Conservation (phyloP, 805 yeast genomes). For the Cyberlindnera xylosilytica region DNA sequence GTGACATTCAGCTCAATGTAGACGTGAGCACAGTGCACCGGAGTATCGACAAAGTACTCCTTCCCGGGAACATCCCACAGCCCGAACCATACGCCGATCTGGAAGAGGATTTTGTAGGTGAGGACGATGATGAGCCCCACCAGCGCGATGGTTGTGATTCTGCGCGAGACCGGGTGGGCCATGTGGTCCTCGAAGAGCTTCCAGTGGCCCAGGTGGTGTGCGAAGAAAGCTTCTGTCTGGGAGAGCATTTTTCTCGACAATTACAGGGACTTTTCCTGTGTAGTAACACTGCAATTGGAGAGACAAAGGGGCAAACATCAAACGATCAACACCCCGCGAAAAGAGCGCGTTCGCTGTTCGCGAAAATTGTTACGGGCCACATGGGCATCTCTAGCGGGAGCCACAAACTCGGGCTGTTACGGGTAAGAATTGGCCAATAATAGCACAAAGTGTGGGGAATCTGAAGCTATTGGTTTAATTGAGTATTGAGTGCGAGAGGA, state of each 20-base stretch:
- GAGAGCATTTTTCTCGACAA: not conserved
- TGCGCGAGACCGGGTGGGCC: slow-evolving; percentile 20
- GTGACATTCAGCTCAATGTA: slow-evolving; percentile 31
- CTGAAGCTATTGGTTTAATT: too few species aligned
- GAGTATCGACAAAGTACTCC: slow-evolving; percentile 66
- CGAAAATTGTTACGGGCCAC: too few species aligned
- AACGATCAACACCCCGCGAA: too few species aligned
- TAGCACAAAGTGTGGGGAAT: too few species aligned
- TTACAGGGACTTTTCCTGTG: too few species aligned
- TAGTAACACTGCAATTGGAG: too few species aligned
- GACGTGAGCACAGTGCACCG: slow-evolving; percentile 77
- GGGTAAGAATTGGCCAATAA: too few species aligned
- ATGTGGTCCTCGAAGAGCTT: slow-evolving; percentile 23
- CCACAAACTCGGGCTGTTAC: too few species aligned
- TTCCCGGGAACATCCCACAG: slow-evolving; percentile 51
- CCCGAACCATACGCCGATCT: slow-evolving; percentile 39
- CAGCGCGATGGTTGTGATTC: slow-evolving; percentile 25
- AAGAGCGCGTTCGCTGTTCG: too few species aligned
- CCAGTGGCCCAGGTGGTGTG: not conserved
- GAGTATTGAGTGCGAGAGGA: too few species aligned
- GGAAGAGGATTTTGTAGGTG: slow-evolving; percentile 38
- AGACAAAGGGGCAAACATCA: too few species aligned
- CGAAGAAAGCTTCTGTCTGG: slow-evolving; percentile 6
- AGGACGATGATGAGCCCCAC: slow-evolving; percentile 21
- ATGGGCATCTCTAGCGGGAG: too few species aligned